Percentiles rank a stretch among this genome's conserved stretches.
These are phyloP conservation scores for Cutaneotrichosporon dermatis DNA, from an alignment of 1,284 basidiomycete species.

Conservation along the genomic window DNA sequence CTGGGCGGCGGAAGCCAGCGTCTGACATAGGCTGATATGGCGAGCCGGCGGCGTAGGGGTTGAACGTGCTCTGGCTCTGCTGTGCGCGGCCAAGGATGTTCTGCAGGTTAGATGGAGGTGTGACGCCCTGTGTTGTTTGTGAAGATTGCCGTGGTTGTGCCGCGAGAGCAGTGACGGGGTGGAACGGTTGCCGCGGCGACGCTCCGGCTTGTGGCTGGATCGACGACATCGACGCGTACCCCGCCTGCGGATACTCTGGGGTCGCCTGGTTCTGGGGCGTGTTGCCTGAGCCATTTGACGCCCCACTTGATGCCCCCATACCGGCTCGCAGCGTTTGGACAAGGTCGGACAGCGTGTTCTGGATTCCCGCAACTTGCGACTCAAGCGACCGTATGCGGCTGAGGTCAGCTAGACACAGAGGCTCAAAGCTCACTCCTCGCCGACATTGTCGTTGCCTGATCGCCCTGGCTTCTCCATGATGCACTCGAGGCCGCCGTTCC, in stretches of 20 bases:
- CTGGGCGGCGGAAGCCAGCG: neutral
- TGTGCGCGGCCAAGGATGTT: neutral
- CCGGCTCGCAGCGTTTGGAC: constrained; percentile 52
- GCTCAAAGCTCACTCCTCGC: constrained; percentile 61
- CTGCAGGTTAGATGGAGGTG: constrained; percentile 8
- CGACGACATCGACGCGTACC: neutral
- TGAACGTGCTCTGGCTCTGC: constrained; percentile 6
- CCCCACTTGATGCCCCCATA: constrained; percentile 17
- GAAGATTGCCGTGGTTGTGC: constrained; percentile 3
- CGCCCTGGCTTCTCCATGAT: constrained; percentile 87
- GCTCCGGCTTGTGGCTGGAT: neutral
- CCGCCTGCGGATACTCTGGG: constrained; percentile 13
- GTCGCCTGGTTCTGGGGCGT: constrained; percentile 19
- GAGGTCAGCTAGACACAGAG: constrained; percentile 1
- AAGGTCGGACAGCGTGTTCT: constrained; percentile 71
- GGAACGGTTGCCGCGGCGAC: constrained; percentile 2
- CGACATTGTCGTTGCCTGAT: constrained; percentile 54
- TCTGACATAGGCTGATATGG: neutral
- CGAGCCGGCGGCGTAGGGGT: constrained; percentile 10
- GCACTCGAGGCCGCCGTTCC: constrained; percentile 78
- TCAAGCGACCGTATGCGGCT: constrained; percentile 87
- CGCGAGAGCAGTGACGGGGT: constrained; percentile 7
- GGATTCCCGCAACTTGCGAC: constrained; percentile 73
- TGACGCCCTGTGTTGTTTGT: neutral
- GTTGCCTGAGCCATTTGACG: constrained; percentile 25